Conservation (phyloP, 1,139 yeast species). For the Kodamaea sp. region DNA sequence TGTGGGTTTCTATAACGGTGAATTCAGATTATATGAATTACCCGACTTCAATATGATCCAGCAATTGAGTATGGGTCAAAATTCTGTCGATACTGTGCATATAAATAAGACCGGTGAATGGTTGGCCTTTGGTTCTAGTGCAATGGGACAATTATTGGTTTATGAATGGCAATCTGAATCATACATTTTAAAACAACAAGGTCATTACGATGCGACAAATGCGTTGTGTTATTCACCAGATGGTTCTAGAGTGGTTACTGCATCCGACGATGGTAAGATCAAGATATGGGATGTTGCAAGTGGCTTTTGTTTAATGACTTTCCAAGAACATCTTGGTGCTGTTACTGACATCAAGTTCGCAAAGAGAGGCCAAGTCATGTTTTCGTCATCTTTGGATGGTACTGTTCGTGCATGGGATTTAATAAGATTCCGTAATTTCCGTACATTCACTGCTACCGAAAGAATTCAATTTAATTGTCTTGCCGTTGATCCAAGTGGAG, state of each 20-base stretch:
- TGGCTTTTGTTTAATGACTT: constrained; percentile 90
- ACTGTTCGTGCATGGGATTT: constrained; percentile 97
- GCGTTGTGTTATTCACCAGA: constrained; percentile 88
- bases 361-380: constrained; percentile 80
- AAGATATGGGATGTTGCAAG: constrained; percentile 94
- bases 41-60: constrained; percentile 71
- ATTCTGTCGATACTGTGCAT: constrained; percentile 77
- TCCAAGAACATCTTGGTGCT: constrained; percentile 84
- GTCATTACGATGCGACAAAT: constrained; percentile 90
- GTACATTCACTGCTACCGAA: constrained; percentile 89
- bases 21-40: constrained; percentile 87
- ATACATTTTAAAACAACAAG: constrained; percentile 91
- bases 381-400: constrained; percentile 91
- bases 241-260: constrained; percentile 88
- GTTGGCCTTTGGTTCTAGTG: constrained; percentile 92
- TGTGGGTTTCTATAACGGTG: constrained; percentile 91
- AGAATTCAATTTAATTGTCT: constrained; percentile 83
- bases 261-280: constrained; percentile 94
- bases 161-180: constrained; percentile 99
- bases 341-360: constrained; percentile 89
- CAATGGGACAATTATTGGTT: constrained; percentile 87
- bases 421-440: constrained; percentile 85
- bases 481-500: constrained; percentile 98
- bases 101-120: constrained; percentile 89
- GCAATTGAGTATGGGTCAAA: constrained; percentile 88